phyloP scores from a whole-genome alignment of 2,329 filamentous ascomycete species.

The Aspergillus hiratsukae region DNA sequence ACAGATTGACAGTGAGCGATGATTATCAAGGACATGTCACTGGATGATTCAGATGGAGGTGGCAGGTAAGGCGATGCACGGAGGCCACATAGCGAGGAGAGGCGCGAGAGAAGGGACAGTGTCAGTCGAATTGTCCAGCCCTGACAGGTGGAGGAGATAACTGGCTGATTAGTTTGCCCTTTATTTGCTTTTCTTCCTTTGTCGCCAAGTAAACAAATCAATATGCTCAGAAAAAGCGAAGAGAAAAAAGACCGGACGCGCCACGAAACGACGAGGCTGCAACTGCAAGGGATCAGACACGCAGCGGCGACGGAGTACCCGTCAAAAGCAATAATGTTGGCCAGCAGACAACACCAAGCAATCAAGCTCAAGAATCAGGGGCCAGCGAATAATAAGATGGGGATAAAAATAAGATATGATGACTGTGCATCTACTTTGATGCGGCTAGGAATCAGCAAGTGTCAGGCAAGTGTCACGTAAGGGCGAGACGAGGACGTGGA shows the following conservation, averaged over 20 bases:
- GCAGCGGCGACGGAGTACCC: background rate
- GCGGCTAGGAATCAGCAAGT: no score
- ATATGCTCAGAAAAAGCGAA: no score
- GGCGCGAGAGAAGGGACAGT: background rate
- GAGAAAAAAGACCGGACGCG: background rate
- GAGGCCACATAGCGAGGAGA: background rate
- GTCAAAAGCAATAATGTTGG: background rate
- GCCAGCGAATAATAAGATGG: background rate
- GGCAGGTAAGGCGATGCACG: background rate
- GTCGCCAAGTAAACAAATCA: background rate
- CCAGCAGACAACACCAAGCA: background rate
- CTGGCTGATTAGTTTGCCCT: background rate
- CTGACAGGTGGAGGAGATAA: background rate
- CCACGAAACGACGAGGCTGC: background rate
- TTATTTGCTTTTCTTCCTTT: background rate
- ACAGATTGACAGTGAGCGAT: background rate
- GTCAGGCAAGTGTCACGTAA: background rate
- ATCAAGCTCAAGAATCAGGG: background rate
- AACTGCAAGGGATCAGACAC: background rate
- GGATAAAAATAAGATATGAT: no score
- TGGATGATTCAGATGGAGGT: background rate
- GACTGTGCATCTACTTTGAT: no score
- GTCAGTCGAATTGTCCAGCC: background rate
- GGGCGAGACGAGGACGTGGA: constrained; percentile 1
- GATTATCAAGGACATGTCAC: constrained; percentile 2